Percentiles rank a stretch among this genome's conserved stretches.
Evolutionary conservation across 768 basidiomycete species (phyloP).

Genomic region (Termitomyces sp.): DNA sequence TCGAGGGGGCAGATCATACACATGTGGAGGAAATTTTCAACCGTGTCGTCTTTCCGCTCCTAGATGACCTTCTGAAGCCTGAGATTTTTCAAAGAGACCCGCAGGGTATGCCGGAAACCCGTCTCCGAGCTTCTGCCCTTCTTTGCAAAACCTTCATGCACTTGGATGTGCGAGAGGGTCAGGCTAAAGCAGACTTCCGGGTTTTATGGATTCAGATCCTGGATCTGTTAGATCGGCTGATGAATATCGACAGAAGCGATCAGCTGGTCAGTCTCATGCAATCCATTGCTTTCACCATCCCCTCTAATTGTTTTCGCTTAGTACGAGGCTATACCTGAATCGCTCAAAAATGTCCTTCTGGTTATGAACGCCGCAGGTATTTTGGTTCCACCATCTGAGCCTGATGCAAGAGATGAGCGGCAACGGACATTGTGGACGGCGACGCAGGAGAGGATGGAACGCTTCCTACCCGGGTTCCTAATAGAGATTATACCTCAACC

Average conservation of each 20-base stretch:
- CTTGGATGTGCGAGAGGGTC: conserved; percentile 70
- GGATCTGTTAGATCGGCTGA: conserved; percentile 83
- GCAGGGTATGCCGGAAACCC: conserved; percentile 85
- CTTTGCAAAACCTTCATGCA: conserved; percentile 96
- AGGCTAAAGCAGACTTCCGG: conserved; percentile 54
- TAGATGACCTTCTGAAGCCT: conserved; percentile 87
- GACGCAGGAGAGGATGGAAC: conserved; percentile 82
- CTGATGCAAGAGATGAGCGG: conserved; percentile 47
- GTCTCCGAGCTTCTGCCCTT: conserved; percentile 81
- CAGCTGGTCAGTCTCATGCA: conserved; percentile 63
- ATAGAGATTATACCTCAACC: conserved; percentile 53
- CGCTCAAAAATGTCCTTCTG: conserved; percentile 91
- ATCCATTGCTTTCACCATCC: background rate
- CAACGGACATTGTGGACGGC: conserved; percentile 77
- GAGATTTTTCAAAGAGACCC: conserved; percentile 77
- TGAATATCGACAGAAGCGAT: conserved; percentile 80
- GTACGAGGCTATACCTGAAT: conserved; percentile 95
- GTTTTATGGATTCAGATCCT: conserved; percentile 86
- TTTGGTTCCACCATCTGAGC: conserved; percentile 55
- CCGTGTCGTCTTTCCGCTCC: conserved; percentile 81
- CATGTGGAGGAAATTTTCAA: conserved; percentile 85
- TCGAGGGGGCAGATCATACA: conserved; percentile 49
- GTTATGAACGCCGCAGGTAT: conserved; percentile 92
- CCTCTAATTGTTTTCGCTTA: conserved; percentile 23
- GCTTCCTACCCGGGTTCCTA: conserved; percentile 89